Percentiles rank a stretch among this genome's conserved stretches.
phyloP scores from a whole-genome alignment of 164 flowering plant genomes.

The Berberis thunbergii region DNA sequence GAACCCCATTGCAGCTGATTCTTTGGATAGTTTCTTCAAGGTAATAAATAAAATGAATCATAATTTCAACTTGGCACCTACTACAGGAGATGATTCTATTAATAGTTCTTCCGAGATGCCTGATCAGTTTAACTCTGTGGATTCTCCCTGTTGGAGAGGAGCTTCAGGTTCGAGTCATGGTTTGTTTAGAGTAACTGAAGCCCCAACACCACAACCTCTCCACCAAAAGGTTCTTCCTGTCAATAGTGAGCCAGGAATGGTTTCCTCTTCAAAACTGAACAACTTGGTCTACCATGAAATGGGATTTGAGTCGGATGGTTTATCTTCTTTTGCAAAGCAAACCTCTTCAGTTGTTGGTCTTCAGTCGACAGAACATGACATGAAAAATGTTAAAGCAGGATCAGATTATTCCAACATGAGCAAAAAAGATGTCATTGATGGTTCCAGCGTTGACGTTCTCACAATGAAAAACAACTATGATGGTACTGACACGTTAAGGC shows the following conservation, averaged over 20 bases:
- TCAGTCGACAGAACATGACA: not conserved
- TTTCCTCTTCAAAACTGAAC: constrained; percentile 13
- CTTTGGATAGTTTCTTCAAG: constrained; percentile 7
- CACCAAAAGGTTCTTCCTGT: constrained; percentile 14
- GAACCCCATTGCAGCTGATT: constrained; percentile 16
- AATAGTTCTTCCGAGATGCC: constrained; percentile 26
- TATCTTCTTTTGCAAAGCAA: constrained; percentile 8
- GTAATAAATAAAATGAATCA: constrained; percentile 10
- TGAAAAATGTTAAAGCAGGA: constrained; percentile 6
- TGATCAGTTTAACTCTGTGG: constrained; percentile 44
- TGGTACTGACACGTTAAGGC: constrained; percentile 1
- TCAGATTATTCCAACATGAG: constrained; percentile 6
- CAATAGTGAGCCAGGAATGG: constrained; percentile 9
- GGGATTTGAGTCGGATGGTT: constrained; percentile 10
- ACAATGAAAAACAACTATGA: too few relatives aligned
- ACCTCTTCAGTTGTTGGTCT: constrained; percentile 10
- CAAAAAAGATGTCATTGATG: constrained; percentile 9
- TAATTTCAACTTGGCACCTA: constrained; percentile 9
- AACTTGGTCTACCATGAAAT: constrained; percentile 2
- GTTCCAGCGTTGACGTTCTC: not conserved
- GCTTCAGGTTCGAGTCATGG: constrained; percentile 28
- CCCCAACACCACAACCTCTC: constrained; percentile 11
- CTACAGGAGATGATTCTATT: constrained; percentile 10
- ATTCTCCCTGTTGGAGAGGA: constrained; percentile 93
- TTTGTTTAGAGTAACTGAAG: constrained; percentile 24